Conservation (phyloP, 352 stramenopile species). For the Phytophthora idaei region DNA sequence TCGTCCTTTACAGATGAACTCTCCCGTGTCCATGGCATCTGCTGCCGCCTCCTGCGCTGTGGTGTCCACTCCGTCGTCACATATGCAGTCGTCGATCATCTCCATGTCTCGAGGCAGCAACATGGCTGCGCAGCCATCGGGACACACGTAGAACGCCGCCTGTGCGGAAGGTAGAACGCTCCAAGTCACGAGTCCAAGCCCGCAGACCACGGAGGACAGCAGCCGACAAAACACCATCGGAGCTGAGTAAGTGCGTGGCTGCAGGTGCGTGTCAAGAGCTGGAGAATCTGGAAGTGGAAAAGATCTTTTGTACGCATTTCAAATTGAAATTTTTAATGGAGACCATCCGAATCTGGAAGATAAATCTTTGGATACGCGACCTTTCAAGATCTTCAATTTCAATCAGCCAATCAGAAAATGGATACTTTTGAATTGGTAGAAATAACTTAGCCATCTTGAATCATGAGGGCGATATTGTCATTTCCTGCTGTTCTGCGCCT, state of each 20-base stretch:
- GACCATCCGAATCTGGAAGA: conserved; percentile 7
- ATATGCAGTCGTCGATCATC: conserved; percentile 74
- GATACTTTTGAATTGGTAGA: conserved; percentile 35
- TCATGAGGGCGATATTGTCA: no score
- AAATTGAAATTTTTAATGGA: neutral
- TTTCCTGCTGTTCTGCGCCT: neutral
- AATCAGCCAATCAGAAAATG: conserved; percentile 28
- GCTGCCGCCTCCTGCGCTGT: conserved; percentile 27
- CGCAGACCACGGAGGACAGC: conserved; percentile 18
- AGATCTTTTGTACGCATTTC: conserved; percentile 6
- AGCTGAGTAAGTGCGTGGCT: neutral
- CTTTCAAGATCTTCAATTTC: conserved; percentile 26
- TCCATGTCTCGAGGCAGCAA: conserved; percentile 87
- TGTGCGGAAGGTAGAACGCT: conserved; percentile 18
- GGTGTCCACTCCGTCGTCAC: conserved; percentile 50
- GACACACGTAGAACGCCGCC: conserved; percentile 67
- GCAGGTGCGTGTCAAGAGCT: conserved; percentile 8
- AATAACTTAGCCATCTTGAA: neutral
- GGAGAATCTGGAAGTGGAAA: conserved; percentile 28
- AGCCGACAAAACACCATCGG: conserved; percentile 29
- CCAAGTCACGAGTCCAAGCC: conserved; percentile 13
- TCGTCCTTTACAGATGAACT: conserved; percentile 62
- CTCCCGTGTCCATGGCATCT: conserved; percentile 34
- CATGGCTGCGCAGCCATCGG: conserved; percentile 69
- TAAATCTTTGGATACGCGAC: conserved; percentile 19